Conservation (phyloP, 495 filamentous ascomycete genomes). For the Lasiosphaeria hispida region DNA sequence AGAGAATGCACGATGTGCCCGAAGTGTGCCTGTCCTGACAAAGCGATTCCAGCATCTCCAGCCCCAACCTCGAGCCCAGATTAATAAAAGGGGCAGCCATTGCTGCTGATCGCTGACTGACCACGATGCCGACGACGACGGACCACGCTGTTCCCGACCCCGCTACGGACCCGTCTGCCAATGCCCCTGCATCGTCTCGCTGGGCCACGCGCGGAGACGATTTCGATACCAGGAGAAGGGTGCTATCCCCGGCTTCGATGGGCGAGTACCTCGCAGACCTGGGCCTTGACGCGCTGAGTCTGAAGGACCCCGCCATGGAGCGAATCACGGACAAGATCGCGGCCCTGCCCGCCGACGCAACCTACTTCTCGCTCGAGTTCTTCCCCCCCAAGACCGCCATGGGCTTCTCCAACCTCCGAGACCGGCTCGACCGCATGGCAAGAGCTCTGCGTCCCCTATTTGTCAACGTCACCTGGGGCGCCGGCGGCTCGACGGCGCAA, state of each 20-base stretch:
- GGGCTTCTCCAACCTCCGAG: conserved; percentile 90
- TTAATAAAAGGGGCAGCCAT: conserved; percentile 1
- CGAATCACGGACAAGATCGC: conserved; percentile 97
- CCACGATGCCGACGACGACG: conserved; percentile 6
- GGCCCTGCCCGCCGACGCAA: conserved; percentile 73
- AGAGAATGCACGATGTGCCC: background rate
- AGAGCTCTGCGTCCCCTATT: conserved; percentile 86
- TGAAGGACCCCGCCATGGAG: conserved; percentile 56
- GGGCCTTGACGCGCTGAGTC: conserved; percentile 21
- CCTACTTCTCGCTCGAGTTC: conserved; percentile 97
- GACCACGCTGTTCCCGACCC: background rate
- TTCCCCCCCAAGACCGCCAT: conserved; percentile 95
- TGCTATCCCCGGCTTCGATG: conserved; percentile 10
- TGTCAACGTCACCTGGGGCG: conserved; percentile 97
- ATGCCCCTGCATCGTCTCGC: background rate
- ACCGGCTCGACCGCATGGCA: conserved; percentile 93
- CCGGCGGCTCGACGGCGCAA: conserved; percentile 83
- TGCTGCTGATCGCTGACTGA: background rate
- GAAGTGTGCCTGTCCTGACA: background rate
- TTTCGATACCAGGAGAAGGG: background rate
- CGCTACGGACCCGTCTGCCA: background rate
- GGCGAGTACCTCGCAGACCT: conserved; percentile 21
- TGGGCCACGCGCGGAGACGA: conserved; percentile 1
- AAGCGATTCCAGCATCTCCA: background rate
- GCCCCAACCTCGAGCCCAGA: background rate